A percentile compares a stretch with the other conserved stretches of the same genome.
phyloP scores from a whole-genome alignment of 352 stramenopile genomes.

The Lagenidium giganteum region DNA sequence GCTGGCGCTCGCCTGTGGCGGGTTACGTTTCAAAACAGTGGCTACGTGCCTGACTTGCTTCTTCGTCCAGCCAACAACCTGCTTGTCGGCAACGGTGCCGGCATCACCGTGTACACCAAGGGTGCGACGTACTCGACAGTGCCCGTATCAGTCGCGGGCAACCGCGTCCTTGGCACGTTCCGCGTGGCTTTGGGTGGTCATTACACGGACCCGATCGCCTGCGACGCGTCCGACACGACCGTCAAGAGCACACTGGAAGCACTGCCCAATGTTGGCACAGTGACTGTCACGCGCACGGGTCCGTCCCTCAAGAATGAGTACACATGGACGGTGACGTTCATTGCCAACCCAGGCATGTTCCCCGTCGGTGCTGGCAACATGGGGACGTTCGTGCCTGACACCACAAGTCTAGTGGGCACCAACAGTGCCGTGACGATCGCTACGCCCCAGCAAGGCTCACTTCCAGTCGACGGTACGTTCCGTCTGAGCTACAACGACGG shows the following conservation, averaged over 20 bases:
- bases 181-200: conserved; percentile 80
- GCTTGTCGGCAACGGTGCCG: conserved; percentile 79
- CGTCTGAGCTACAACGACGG: conserved; percentile 27
- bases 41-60: conserved; percentile 83
- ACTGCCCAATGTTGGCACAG: conserved; percentile 88
- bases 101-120: conserved; percentile 64
- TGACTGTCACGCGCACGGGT: conserved; percentile 69
- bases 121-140: conserved; percentile 24
- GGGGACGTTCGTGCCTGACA: conserved; percentile 23
- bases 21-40: conserved; percentile 87
- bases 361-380: conserved; percentile 62
- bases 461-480: conserved; percentile 46
- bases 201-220: conserved; percentile 78
- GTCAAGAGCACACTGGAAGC: conserved; percentile 85
- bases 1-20: conserved; percentile 65
- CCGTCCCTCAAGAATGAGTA: conserved; percentile 86
- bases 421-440: conserved; percentile 23
- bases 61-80: conserved; percentile 58
- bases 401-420: conserved; percentile 26
- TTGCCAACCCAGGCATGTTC: conserved; percentile 87
- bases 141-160: conserved; percentile 60
- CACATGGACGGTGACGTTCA: conserved; percentile 90
- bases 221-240: conserved; percentile 87
- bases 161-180: conserved; percentile 85
- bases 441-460: conserved; percentile 27